phyloP scores from a whole-genome alignment of 2,329 filamentous ascomycete species.

The Massarina eburnea region DNA sequence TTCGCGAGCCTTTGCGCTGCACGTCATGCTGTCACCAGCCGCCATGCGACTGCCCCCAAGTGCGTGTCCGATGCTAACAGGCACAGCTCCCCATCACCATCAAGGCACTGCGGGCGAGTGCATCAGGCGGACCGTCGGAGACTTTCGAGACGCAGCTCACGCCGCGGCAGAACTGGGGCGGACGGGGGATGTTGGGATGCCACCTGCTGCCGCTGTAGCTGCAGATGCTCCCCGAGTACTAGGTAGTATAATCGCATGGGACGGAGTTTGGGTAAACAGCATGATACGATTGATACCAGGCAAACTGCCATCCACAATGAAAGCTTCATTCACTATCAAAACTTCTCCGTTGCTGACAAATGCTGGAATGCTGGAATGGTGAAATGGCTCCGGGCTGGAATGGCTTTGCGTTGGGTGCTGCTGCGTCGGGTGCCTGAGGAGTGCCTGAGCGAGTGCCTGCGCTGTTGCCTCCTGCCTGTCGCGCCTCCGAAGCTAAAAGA shows the following conservation, averaged over 20 bases:
- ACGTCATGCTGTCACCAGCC: no score
- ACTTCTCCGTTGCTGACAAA: background rate
- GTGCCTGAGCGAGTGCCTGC: constrained; percentile 2
- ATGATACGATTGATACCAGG: constrained; percentile 43
- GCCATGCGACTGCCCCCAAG: background rate
- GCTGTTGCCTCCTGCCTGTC: constrained; percentile 1
- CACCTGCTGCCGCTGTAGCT: constrained; percentile 78
- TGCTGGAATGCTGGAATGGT: background rate
- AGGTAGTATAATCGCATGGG: constrained; percentile 3
- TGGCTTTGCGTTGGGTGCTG: background rate
- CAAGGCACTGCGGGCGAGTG: constrained; percentile 57
- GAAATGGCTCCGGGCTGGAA: background rate
- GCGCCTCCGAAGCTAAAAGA: constrained; percentile 12
- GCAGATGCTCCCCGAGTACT: background rate
- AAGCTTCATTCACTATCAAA: constrained; percentile 8
- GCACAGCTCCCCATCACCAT: constrained; percentile 69
- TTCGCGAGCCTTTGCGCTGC: constrained; percentile 8
- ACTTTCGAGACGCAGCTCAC: constrained; percentile 71
- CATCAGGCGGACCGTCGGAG: constrained; percentile 36
- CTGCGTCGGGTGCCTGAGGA: constrained; percentile 23
- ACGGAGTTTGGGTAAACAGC: constrained; percentile 34
- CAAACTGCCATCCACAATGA: background rate
- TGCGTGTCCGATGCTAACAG: constrained; percentile 24
- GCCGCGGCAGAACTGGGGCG: constrained; percentile 83
- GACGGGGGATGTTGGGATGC: constrained; percentile 84